Base-by-base conservation (phyloP, 2,329 filamentous ascomycete species). In the Endoconidiophora polonica region DNA sequence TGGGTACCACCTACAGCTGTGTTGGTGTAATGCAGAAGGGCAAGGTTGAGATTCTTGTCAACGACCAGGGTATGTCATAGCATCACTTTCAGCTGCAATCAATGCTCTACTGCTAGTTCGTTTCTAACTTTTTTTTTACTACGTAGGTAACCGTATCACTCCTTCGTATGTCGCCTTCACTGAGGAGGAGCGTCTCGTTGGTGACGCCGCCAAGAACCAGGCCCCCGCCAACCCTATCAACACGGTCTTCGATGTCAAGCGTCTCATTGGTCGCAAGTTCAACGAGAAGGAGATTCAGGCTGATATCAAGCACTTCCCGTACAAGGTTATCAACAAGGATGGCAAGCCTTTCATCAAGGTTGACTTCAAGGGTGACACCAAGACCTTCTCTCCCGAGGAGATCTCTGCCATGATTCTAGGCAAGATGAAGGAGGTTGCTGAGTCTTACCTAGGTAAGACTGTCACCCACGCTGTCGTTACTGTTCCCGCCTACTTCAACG, bases 231-330 rank as follows among this genome's bases (percentile, higher is more conserved):
- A 90, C 74, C 85, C 84, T 43, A 68, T 62, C 59, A 77, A 81
- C 62, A 90, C 84, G 48, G 76, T 90, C 63, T 90, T 73, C 62
- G 84, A 90, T 62, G 72, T 87, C 69, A 91, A 90, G 72, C 85
- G 85, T 64, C 68, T 91, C 61, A 88, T 91, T 63, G 85, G 85
- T 61, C 83, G 83, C 66, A 91, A 88, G 70, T 88, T 74, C 66
- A 69, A 70, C 46, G 85, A 91, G 65, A 84, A 82, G 72, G 85
- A 93, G 57, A 81, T 95, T 58, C 88, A 95, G 72, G 76, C 73
- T 64, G 91, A 98, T 64, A 77, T 91, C 64, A 96, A 98, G 84
- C 85, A 95, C 75, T 95, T 94, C 77, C 90, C 91, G 62, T 98
- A 90, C 83, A 86, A 86, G 72, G 84, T 98, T 55, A 64, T 86